These are phyloP conservation scores for Pistacia vera DNA, from an alignment of 345 rosid genomes.

Conservation along the genomic window DNA sequence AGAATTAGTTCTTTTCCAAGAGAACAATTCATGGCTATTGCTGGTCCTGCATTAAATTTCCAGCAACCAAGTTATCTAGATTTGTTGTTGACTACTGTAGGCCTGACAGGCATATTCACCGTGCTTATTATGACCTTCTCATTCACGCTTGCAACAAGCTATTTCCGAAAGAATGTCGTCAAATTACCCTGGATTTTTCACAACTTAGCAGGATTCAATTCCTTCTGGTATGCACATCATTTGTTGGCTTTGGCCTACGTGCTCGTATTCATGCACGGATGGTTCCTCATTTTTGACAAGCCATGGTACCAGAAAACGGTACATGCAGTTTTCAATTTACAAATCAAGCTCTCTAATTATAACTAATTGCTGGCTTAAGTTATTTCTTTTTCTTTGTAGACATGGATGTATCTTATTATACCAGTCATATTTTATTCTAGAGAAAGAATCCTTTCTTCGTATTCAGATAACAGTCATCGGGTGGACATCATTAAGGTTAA, in stretches of 20 bases:
- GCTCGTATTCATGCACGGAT: constrained; percentile 72
- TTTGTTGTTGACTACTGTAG: constrained; percentile 50
- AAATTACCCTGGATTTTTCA: constrained; percentile 69
- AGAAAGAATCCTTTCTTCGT: constrained; percentile 58
- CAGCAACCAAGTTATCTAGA: constrained; percentile 67
- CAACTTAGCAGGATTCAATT: constrained; percentile 79
- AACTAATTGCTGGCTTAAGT: too few species aligned
- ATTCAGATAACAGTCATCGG: constrained; percentile 56
- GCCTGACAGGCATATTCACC: constrained; percentile 68
- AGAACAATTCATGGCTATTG: constrained; percentile 45
- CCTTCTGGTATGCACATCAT: constrained; percentile 98
- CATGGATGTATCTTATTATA: constrained; percentile 79
- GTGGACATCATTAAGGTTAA: constrained; percentile 79
- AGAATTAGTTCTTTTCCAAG: constrained; percentile 44
- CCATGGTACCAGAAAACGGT: constrained; percentile 84
- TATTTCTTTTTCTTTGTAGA: constrained; percentile 42
- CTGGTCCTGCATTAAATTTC: constrained; percentile 45
- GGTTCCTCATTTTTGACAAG: constrained; percentile 62
- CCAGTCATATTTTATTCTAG: constrained; percentile 62
- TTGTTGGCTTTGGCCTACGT: constrained; percentile 70
- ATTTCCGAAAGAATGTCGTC: constrained; percentile 66
- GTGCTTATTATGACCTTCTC: constrained; percentile 61
- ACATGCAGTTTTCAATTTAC: constrained; percentile 8
- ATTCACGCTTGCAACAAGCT: constrained; percentile 68
- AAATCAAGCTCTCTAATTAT: too few species aligned